Conservation (phyloP, 75 land plant species). For the Picea glauca region DNA sequence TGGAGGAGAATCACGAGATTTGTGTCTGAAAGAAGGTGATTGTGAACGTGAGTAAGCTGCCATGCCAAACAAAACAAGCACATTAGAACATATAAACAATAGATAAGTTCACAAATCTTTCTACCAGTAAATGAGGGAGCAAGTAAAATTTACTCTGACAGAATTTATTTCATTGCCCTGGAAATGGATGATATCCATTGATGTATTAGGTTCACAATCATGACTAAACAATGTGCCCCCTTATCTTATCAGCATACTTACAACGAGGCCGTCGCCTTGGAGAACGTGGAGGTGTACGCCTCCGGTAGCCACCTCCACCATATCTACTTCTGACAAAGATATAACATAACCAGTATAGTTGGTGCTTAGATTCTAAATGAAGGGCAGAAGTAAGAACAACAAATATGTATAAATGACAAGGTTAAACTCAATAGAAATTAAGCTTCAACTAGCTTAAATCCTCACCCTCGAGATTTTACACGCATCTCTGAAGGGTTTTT, state of each 20-base stretch:
- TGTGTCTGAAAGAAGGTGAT: background rate
- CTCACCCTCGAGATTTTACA: constrained; percentile 22
- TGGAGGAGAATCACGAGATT: background rate
- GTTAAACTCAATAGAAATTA: too few species aligned
- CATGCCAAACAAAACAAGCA: constrained; percentile 4
- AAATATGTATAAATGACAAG: too few species aligned
- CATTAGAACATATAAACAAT: background rate
- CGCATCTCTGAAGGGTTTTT: constrained; percentile 89
- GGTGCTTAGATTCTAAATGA: background rate
- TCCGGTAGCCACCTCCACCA: constrained; percentile 29
- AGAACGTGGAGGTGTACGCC: constrained; percentile 39
- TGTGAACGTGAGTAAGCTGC: constrained; percentile 54
- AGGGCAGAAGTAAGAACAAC: background rate
- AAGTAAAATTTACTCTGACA: background rate
- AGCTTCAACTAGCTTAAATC: constrained; percentile 17
- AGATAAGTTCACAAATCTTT: background rate
- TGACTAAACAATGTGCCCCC: background rate
- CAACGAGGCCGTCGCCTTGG: constrained; percentile 42
- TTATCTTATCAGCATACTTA: constrained; percentile 23
- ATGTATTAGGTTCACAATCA: background rate
- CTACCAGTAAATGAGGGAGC: background rate
- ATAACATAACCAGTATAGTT: background rate
- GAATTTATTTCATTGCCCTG: background rate
- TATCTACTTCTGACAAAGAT: constrained; percentile 20
- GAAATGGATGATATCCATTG: background rate